A percentile compares a stretch with the other conserved stretches of the same genome.
Conservation (phyloP, 495 filamentous ascomycete genomes). For the Penicillium tannophilum region DNA sequence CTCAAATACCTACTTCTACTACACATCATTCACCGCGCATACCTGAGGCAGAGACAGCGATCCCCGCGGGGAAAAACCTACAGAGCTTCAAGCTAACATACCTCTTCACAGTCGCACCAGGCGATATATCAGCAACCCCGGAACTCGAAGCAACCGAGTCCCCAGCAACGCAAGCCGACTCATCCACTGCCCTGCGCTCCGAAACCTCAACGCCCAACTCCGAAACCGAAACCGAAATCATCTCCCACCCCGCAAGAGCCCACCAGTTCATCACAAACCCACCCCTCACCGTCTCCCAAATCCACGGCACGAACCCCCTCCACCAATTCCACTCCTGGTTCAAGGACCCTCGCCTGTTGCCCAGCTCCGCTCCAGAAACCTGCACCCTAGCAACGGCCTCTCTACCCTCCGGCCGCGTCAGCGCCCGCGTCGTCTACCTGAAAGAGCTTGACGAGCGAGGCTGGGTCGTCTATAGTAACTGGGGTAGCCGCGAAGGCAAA, state of each 20-base stretch:
- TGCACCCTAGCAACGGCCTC: constrained; percentile 82
- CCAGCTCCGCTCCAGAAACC: constrained; percentile 67
- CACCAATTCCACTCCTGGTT: constrained; percentile 90
- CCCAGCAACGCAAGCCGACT: constrained; percentile 54
- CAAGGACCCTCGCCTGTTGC: constrained; percentile 60
- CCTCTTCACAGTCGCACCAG: constrained; percentile 41
- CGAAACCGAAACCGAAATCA: constrained; percentile 36
- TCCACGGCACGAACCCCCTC: constrained; percentile 57
- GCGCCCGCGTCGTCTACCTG: constrained; percentile 84
- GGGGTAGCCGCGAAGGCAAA: constrained; percentile 62
- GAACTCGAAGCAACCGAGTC: constrained; percentile 16
- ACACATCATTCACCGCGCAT: not conserved
- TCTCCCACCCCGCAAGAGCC: constrained; percentile 45
- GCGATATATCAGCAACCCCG: constrained; percentile 38
- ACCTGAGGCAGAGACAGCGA: not conserved
- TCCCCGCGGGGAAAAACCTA: constrained; percentile 16
- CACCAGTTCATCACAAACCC: constrained; percentile 53
- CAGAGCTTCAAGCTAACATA: constrained; percentile 17
- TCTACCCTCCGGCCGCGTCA: constrained; percentile 84
- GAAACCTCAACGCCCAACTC: constrained; percentile 42
- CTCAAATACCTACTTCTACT: not conserved
- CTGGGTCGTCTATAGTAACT: constrained; percentile 94
- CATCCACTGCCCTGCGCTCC: constrained; percentile 27
- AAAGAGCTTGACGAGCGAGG: constrained; percentile 73
- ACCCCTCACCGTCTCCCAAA: constrained; percentile 43